Evolutionary conservation across 495 filamentous ascomycete genomes (phyloP).

Genomic region (Penicillium pancosmium): DNA sequence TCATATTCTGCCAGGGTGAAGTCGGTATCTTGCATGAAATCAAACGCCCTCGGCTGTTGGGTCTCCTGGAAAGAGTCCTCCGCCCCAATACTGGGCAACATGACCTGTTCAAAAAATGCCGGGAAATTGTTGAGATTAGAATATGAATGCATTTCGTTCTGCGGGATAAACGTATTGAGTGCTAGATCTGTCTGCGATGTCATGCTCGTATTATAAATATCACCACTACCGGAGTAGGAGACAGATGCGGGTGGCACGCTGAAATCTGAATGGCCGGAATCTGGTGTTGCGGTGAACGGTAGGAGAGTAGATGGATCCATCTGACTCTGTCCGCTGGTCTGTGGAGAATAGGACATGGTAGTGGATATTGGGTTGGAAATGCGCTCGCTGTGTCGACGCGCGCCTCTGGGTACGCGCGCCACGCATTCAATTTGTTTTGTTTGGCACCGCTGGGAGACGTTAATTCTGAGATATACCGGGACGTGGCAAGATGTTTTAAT

Average conservation of each 20-base stretch:
- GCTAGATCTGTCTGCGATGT: conserved; percentile 1
- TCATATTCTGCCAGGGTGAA: conserved; percentile 19
- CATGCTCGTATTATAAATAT: conserved; percentile 10
- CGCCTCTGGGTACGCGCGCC: neutral
- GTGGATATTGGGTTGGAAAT: neutral
- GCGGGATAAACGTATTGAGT: conserved; percentile 5
- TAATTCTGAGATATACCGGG: neutral
- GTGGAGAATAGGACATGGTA: conserved; percentile 2
- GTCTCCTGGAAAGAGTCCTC: conserved; percentile 4
- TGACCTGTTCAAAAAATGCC: conserved; percentile 34
- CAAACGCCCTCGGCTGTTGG: conserved; percentile 32
- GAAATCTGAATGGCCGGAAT: conserved; percentile 13
- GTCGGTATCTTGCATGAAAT: conserved; percentile 31
- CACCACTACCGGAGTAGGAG: conserved; percentile 8
- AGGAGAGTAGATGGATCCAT: neutral
- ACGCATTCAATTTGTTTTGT: conserved; percentile 19
- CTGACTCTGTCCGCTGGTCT: neutral
- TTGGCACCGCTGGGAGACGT: conserved; percentile 17
- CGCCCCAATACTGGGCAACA: conserved; percentile 17
- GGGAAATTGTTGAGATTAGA: conserved; percentile 20
- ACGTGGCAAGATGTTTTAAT: too few species aligned
- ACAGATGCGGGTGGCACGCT: conserved; percentile 5
- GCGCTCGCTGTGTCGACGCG: conserved; percentile 4
- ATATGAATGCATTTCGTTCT: neutral
- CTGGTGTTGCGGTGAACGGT: conserved; percentile 9